Evolutionary conservation across 257 asterid genomes (phyloP).

Genomic region (Paraleonurus japonicus): DNA sequence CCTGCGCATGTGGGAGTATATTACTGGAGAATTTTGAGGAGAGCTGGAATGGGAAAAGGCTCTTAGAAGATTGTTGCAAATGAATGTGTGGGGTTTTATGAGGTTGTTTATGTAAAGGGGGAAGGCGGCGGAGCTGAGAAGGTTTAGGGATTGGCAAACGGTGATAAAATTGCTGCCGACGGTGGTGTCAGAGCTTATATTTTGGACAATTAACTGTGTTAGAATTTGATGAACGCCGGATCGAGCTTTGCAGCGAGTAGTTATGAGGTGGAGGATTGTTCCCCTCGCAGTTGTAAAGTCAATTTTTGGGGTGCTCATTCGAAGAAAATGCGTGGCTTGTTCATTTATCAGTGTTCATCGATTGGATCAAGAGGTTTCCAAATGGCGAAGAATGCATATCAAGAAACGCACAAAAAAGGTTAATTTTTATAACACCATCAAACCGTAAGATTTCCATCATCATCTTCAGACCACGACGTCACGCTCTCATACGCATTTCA

Average conservation of each 20-base stretch:
- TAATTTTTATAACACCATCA: background rate
- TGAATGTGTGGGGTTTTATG: conserved; percentile 50
- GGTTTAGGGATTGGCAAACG: conserved; percentile 46
- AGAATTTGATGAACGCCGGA: conserved; percentile 56
- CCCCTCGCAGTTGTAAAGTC: conserved; percentile 16
- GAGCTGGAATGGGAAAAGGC: conserved; percentile 52
- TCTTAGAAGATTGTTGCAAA: conserved; percentile 62
- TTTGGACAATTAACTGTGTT: conserved; percentile 48
- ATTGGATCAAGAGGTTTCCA: background rate
- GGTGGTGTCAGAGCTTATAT: conserved; percentile 49
- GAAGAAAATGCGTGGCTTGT: background rate
- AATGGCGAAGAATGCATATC: background rate
- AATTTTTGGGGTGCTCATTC: conserved; percentile 22
- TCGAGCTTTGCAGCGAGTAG: conserved; percentile 25
- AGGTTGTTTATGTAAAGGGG: conserved; percentile 47
- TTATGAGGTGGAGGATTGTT: conserved; percentile 31
- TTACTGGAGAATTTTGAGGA: conserved; percentile 30
- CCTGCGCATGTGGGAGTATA: conserved; percentile 54
- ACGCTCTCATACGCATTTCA: background rate
- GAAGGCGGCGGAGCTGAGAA: conserved; percentile 49
- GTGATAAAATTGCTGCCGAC: conserved; percentile 51
- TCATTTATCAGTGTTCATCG: background rate
- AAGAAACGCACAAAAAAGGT: background rate
- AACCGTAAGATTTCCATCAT: background rate
- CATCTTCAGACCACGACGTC: no score